Evolutionary conservation across 2,329 filamentous ascomycete species (phyloP).

Genomic region (Aspergillus unguis): DNA sequence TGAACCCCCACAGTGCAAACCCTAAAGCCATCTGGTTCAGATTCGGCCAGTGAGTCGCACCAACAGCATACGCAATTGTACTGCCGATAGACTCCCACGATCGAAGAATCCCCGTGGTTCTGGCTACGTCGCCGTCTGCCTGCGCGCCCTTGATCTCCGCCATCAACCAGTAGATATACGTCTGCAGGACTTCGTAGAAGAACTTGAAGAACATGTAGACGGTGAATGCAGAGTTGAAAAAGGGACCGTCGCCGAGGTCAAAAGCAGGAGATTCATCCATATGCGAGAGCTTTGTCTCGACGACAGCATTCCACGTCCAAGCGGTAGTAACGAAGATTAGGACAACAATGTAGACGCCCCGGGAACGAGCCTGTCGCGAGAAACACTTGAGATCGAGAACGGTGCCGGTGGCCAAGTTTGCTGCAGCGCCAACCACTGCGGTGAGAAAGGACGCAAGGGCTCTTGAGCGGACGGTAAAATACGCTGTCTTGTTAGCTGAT

Average conservation of each 20-base stretch:
- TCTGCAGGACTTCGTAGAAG: slow-evolving; percentile 10
- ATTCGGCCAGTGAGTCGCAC: slow-evolving; percentile 8
- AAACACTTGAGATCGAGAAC: slow-evolving; percentile 5
- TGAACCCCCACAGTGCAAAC: slow-evolving; percentile 7
- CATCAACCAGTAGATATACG: slow-evolving; percentile 12
- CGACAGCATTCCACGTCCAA: slow-evolving; percentile 5
- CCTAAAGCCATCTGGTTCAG: slow-evolving; percentile 8
- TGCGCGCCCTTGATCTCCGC: slow-evolving; percentile 10
- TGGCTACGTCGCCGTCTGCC: slow-evolving; percentile 7
- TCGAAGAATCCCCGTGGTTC: slow-evolving; percentile 6
- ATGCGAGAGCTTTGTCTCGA: slow-evolving; percentile 1
- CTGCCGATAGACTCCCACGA: slow-evolving; percentile 10
- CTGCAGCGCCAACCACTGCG: slow-evolving; percentile 5
- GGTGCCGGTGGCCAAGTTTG: slow-evolving; percentile 2
- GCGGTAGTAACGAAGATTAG: slow-evolving; percentile 6
- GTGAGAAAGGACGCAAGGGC: slow-evolving; percentile 9
- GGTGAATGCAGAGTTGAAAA: slow-evolving; percentile 7
- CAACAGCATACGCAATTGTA: slow-evolving; percentile 11
- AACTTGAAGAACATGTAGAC: slow-evolving; percentile 10
- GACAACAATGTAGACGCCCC: slow-evolving; percentile 3
- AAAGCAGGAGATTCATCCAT: slow-evolving; percentile 3
- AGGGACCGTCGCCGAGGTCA: slow-evolving; percentile 4
- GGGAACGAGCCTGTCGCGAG: slow-evolving; percentile 1
- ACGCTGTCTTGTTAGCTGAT: not conserved
- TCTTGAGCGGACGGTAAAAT: slow-evolving; percentile 8